A percentile compares a stretch with the other conserved stretches of the same genome.
These are phyloP conservation scores for Podaxis mareebaensis DNA, from an alignment of 768 basidiomycete genomes.

Conservation along the genomic window DNA sequence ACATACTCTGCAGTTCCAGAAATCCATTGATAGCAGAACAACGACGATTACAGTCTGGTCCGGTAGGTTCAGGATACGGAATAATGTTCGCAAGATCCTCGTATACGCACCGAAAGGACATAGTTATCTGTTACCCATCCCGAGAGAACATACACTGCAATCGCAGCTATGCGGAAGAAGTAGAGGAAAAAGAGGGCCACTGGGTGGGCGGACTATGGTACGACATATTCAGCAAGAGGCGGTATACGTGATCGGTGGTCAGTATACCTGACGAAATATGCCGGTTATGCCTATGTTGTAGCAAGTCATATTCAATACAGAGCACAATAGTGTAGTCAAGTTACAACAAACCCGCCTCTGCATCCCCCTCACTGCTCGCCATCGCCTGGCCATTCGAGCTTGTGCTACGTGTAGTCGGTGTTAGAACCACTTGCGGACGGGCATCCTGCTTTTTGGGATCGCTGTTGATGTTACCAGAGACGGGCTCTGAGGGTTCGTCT, in stretches of 20 bases:
- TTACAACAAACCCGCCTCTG: conserved; percentile 67
- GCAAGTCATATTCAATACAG: conserved; percentile 9
- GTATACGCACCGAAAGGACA: conserved; percentile 78
- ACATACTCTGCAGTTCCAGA: conserved; percentile 93
- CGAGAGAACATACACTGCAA: conserved; percentile 90
- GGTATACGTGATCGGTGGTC: background rate
- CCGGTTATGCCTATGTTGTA: conserved; percentile 58
- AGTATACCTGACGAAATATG: conserved; percentile 71
- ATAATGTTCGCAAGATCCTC: conserved; percentile 10
- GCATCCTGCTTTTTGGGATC: conserved; percentile 25
- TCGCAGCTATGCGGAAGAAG: conserved; percentile 85
- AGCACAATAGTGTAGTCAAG: background rate
- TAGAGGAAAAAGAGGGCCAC: conserved; percentile 85
- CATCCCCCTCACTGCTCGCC: conserved; percentile 61
- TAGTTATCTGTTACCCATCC: conserved; percentile 90
- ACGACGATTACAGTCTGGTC: conserved; percentile 83
- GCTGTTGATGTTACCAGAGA: conserved; percentile 35
- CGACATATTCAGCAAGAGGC: conserved; percentile 16
- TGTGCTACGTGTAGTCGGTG: conserved; percentile 47
- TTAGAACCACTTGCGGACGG: conserved; percentile 49
- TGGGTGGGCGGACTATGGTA: conserved; percentile 75
- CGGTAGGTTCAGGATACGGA: background rate
- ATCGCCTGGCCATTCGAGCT: conserved; percentile 29
- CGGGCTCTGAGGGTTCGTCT: conserved; percentile 58
- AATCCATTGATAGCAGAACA: conserved; percentile 93